Base-by-base conservation (phyloP, 106 monocot species). In the Allium cepa region DNA sequence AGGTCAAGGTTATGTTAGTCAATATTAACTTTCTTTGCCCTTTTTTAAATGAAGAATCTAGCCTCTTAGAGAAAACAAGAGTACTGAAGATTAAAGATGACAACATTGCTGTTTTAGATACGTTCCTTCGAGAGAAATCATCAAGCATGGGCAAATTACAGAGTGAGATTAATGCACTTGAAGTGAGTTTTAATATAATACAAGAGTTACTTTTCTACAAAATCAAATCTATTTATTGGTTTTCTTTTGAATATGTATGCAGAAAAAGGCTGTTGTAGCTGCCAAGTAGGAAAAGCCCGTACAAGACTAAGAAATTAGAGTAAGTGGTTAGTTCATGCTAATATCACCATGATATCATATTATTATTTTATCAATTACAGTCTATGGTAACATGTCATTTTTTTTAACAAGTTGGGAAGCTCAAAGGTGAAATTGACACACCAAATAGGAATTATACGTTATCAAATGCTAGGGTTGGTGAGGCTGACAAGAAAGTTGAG, bases 401-500 rank as follows among this genome's bases (percentile, higher is more conserved):
- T 11, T 58, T 8, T 75, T 22, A n/a, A 45, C 72, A 94, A 89
- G 71, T 87, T 51, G 77, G 56, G 75, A 79, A 84, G 63, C 84
- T 94, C 66, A 82, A 66, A 51, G 69, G 59, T 69, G 76, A 86
- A 16, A 17, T 87, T 15, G 79, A 87, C 67, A 61, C 67, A 8
- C 70, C 80, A 72, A 74, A 18, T 49, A 68, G 52, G 56, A 81
- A 69, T 11, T 84, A 71, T 49, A 75, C 78, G 80, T 76, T 74
- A 64, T 71, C 82, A 46, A 86, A 84, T 36, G 59, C 69, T 49
- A 69, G 67, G 55, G 72, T 63, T 53, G 70, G 58, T 53, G 79
- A 78, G 63, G 86, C 93, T 18, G 89, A 94, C 65, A 87, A 77
- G 66, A 85, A 76, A 62, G 56, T 74, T 48, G 68, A 79, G 49